Evolutionary conservation across 805 yeast species (phyloP), one percentile per base, ranked within the genome.

Genomic region (Candida ovalis): DNA sequence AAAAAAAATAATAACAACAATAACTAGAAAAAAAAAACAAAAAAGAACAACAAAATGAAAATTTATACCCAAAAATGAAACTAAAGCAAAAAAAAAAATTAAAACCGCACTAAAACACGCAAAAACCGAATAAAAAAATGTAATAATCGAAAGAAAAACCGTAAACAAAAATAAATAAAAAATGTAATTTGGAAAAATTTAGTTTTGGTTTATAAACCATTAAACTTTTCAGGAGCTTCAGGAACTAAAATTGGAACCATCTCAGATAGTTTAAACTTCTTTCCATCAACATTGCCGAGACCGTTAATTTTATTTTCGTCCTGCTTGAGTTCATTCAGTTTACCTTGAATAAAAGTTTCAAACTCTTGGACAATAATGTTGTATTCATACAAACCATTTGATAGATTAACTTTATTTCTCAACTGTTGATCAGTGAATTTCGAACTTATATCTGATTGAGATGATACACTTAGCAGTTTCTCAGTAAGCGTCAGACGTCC

Each of bases 301-400:
- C 41, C 47, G 8, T 25, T 33, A 23, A 37, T 38, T 40, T 27
- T 42, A n/a, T 37, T 24, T 24, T 27, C 18, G 46, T 44, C 35
- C 28, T n/a, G 42, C 48, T 49, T 43, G 48, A 52, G 15, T 2
- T 22, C 33, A 7, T 8, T 27, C 15, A 30, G n/a, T 21, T 27
- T 33, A 7, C 41, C 40, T 15, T 28, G 58, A 49, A 75, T 59
- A 49, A 69, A 77, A 4, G 50, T 45, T 53, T 74, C 78, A 58
- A 76, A 76, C 54, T 77, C 82, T 13, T 70, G 68, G 21, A 78
- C 75, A 38, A 70, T 61, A 3, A 48, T 28, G 47, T 75, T 73
- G 75, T 82, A 77, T 54, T 80, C 86, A 55, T 74, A 76, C 44
- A 81, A 56, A 8, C 78, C 68, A 46, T 73, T 72, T 10, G 82